Evolutionary conservation across 352 stramenopile genomes (phyloP), one percentile per base, ranked within the genome.

Genomic region (Phytophthora rubi): DNA sequence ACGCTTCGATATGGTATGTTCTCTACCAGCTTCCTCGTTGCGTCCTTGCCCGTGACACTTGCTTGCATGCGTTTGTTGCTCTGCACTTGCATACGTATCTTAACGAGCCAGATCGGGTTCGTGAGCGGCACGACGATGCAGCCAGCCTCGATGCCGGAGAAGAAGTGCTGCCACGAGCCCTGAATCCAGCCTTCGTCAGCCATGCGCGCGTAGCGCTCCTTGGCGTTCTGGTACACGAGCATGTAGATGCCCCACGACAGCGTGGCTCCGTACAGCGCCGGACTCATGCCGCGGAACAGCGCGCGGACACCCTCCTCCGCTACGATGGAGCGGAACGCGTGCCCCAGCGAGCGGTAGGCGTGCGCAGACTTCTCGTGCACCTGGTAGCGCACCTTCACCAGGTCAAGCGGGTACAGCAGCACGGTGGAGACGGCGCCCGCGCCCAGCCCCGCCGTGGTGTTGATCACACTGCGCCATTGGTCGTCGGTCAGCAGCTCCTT

Each of bases 41-140:
- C 75, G 51, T 93, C 83, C 55, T 92, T 93, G 28, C 80, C 83
- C 15, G 67, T 68, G 0, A 70, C 68, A 13, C 52, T 65, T 26
- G 83, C 76, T 65, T 89, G 70, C 39, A 90, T 60, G 23, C 81
- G 71, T 47, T 76, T 78, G 33, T 78, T 86, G 49, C 70, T 90
- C 59, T 94, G 85, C 23, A 94, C 88, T 90, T 99, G 96, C 88
- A 99, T 96, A 49, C 97, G 86, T 30, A 98, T 98, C 78, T 99
- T 99, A 65, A 99, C 92, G 33, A 99, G 85, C 97, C 97, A 99
- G 39, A 99, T 92, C 16, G 98, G 97, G 86, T 99, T 99, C 30
- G 97, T 99, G 26, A 99, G 73, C 5, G 96, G 88, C 44, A 99
- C 97, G 75, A 98, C 98, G 55, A 98, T 89, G 57, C 88, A 71